Conservation (phyloP, 371 early-diverging fungal species). For the Batkoa obscura region DNA sequence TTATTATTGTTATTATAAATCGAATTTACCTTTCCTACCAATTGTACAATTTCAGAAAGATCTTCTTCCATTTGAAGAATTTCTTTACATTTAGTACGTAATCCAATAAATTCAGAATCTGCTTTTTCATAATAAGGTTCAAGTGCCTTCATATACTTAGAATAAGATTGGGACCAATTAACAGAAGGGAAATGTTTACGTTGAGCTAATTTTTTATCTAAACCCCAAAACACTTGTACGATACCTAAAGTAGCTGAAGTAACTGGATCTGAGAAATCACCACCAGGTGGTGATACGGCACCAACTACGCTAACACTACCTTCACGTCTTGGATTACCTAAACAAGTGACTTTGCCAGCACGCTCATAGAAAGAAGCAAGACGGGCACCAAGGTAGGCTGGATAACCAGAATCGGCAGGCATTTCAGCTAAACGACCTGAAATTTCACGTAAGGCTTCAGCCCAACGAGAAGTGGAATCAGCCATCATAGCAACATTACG, state of each 20-base stretch:
- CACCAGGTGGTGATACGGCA: constrained; percentile 99
- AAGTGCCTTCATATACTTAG: constrained; percentile 96
- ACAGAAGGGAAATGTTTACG: constrained; percentile 99
- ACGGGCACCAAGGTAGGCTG: constrained; percentile 98
- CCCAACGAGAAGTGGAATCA: constrained; percentile 99
- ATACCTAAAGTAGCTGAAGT: constrained; percentile 98
- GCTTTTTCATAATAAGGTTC: constrained; percentile 90
- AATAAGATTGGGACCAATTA: constrained; percentile 98
- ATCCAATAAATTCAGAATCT: constrained; percentile 81
- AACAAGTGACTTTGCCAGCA: constrained; percentile 92
- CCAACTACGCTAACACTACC: constrained; percentile 99
- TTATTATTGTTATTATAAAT: no score
- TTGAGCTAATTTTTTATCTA: constrained; percentile 99
- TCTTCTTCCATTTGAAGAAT: constrained; percentile 99
- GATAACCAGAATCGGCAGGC: constrained; percentile 99
- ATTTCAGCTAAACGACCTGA: constrained; percentile 99
- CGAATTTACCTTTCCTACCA: constrained; percentile 99
- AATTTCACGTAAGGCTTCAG: constrained; percentile 99
- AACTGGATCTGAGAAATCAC: constrained; percentile 99
- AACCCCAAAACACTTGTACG: constrained; percentile 99
- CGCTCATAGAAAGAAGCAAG: constrained; percentile 99
- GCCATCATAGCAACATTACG: constrained; percentile 99
- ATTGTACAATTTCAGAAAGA: constrained; percentile 98
- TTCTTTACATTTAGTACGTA: constrained; percentile 93
- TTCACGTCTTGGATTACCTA: constrained; percentile 87